Conservation (phyloP, 257 asterid genomes). For the Nicotiana knightiana region DNA sequence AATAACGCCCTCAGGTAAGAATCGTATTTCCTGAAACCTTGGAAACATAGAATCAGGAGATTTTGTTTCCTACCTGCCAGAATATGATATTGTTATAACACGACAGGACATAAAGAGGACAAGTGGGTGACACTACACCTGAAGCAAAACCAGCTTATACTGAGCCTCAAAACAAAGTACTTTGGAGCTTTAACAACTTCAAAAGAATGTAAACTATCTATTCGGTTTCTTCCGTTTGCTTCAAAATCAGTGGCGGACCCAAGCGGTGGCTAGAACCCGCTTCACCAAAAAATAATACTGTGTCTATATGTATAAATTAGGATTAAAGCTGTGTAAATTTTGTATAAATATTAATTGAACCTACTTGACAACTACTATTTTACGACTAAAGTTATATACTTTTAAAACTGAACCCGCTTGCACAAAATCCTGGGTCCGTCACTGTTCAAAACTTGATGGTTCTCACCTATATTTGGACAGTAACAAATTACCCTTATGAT, state of each 20-base stretch:
- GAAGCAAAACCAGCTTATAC: conserved; percentile 36
- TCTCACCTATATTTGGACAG: not conserved
- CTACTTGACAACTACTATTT: too few species aligned
- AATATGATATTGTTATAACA: not conserved
- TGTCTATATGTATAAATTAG: too few species aligned
- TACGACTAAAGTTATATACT: too few species aligned
- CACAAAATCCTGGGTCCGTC: too few species aligned
- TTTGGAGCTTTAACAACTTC: conserved; percentile 40
- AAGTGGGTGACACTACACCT: conserved; percentile 33
- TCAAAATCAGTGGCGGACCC: too few species aligned
- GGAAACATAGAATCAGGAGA: too few species aligned
- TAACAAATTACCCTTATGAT: conserved; percentile 4
- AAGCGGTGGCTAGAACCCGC: too few species aligned
- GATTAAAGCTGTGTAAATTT: too few species aligned
- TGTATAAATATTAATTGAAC: too few species aligned
- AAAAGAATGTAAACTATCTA: conserved; percentile 39
- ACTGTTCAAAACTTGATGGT: not conserved
- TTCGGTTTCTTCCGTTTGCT: not conserved
- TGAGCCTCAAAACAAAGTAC: conserved; percentile 47
- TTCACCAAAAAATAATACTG: too few species aligned
- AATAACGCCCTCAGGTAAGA: conserved; percentile 55
- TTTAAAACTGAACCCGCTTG: too few species aligned
- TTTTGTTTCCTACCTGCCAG: not conserved
- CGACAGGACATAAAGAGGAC: conserved; percentile 45
- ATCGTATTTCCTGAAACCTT: not conserved